Evolutionary conservation across 306 rosid genomes (phyloP).

Genomic region (Vigna reflexopilosa): DNA sequence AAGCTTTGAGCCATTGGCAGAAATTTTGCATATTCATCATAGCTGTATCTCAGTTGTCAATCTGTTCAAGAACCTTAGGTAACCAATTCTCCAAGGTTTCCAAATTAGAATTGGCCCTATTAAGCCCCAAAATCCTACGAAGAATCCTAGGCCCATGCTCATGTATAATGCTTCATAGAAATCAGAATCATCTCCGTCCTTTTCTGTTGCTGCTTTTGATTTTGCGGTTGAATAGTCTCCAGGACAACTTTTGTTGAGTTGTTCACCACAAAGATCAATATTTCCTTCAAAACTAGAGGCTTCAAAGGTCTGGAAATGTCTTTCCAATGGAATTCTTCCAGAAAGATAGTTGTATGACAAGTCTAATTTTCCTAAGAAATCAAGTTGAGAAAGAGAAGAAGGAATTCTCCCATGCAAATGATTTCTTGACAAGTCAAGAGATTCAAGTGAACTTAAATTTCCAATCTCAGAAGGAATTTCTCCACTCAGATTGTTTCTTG

Average conservation of each 20-base stretch:
- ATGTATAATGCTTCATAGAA: too few species aligned
- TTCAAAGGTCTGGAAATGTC: background rate
- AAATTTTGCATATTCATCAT: too few species aligned
- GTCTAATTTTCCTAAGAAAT: background rate
- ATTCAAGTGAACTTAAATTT: background rate
- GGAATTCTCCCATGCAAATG: background rate
- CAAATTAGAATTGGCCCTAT: too few species aligned
- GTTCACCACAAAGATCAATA: slow-evolving; percentile 20
- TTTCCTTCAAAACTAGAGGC: slow-evolving; percentile 27
- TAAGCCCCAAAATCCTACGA: too few species aligned
- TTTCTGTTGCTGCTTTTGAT: background rate
- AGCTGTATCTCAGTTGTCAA: too few species aligned
- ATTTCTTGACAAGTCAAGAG: slow-evolving; percentile 6
- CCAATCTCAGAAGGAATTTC: background rate
- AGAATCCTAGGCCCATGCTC: too few species aligned
- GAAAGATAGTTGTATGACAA: background rate
- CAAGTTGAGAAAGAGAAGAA: background rate
- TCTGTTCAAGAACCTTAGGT: too few species aligned
- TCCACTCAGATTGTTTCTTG: background rate
- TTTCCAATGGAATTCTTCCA: background rate
- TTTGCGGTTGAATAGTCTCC: background rate
- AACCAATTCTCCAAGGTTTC: too few species aligned
- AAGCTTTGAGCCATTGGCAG: too few species aligned
- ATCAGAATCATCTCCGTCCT: too few species aligned
- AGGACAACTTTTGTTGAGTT: background rate